Evolutionary conservation across 2,329 filamentous ascomycete species (phyloP).

Genomic region (Nemania bipapillata): DNA sequence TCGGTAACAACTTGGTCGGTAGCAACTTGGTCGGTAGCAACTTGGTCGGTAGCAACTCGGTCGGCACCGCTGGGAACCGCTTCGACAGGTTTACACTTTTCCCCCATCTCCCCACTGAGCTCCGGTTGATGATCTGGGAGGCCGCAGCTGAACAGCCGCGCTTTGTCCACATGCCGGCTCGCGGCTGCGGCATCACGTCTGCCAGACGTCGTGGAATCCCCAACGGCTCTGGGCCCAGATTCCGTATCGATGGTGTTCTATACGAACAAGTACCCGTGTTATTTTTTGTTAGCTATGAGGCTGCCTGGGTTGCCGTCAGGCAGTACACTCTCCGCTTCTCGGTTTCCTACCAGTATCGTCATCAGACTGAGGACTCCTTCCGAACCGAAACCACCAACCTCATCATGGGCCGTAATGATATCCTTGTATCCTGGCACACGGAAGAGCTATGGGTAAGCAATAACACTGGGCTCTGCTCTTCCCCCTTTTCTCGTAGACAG

Average conservation of each 20-base stretch:
- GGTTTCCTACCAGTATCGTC: neutral
- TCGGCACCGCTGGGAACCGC: neutral
- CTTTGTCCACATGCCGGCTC: slow-evolving; percentile 17
- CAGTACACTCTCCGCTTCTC: slow-evolving; percentile 17
- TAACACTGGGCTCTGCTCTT: neutral
- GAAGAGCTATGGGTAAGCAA: neutral
- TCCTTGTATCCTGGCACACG: slow-evolving; percentile 24
- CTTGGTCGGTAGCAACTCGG: too few species aligned
- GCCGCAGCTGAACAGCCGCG: neutral
- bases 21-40: too few species aligned
- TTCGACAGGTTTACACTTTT: slow-evolving; percentile 5
- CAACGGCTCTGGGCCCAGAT: neutral
- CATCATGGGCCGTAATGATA: slow-evolving; percentile 25
- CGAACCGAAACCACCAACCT: neutral
- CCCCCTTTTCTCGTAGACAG: too few species aligned
- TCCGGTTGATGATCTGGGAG: slow-evolving; percentile 22
- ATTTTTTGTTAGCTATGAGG: slow-evolving; percentile 12
- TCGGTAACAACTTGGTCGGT: too few species aligned
- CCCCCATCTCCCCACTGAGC: neutral
- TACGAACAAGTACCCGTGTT: slow-evolving; percentile 6
- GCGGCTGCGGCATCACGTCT: too few species aligned
- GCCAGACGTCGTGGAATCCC: neutral
- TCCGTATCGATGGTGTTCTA: neutral
- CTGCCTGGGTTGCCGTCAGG: neutral
- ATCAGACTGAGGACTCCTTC: neutral